Evolutionary conservation across 169 alveolate species (phyloP).

Genomic region (Hepatocystis sp.): DNA sequence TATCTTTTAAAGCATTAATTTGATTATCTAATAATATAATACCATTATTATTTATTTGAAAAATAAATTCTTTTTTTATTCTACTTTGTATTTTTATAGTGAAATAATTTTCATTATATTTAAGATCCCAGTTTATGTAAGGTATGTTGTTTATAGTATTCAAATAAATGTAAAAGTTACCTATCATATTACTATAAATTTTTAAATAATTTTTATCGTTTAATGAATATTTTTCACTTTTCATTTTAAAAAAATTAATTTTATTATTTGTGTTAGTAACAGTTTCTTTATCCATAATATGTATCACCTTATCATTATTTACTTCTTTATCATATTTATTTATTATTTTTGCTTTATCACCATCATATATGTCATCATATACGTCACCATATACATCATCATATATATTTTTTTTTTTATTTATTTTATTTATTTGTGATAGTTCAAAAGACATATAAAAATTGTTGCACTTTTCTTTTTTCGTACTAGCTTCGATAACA

Average conservation of each 20-base stretch:
- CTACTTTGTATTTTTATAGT: constrained; percentile 31
- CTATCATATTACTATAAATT: constrained; percentile 27
- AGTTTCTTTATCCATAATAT: background rate
- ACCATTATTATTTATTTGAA: constrained; percentile 52
- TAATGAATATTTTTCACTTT: constrained; percentile 9
- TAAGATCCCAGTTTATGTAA: constrained; percentile 30
- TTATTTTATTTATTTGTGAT: constrained; percentile 1
- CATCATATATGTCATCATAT: no score
- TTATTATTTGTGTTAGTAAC: constrained; percentile 11
- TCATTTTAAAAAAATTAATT: constrained; percentile 34
- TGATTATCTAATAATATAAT: constrained; percentile 43
- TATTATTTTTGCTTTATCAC: background rate
- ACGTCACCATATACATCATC: no score
- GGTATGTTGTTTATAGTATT: constrained; percentile 40
- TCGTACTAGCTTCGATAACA: constrained; percentile 37
- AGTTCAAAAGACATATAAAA: constrained; percentile 25
- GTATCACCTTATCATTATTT: no score
- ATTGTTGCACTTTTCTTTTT: constrained; percentile 20
- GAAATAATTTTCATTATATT: constrained; percentile 30
- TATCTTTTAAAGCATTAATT: constrained; percentile 38
- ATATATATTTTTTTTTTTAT: constrained; percentile 8
- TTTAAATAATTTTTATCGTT: constrained; percentile 49
- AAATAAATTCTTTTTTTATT: constrained; percentile 21
- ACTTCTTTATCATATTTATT: background rate
- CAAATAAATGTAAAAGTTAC: constrained; percentile 43